phyloP scores from a whole-genome alignment of 345 rosid genomes.

The Camelina hispida region DNA sequence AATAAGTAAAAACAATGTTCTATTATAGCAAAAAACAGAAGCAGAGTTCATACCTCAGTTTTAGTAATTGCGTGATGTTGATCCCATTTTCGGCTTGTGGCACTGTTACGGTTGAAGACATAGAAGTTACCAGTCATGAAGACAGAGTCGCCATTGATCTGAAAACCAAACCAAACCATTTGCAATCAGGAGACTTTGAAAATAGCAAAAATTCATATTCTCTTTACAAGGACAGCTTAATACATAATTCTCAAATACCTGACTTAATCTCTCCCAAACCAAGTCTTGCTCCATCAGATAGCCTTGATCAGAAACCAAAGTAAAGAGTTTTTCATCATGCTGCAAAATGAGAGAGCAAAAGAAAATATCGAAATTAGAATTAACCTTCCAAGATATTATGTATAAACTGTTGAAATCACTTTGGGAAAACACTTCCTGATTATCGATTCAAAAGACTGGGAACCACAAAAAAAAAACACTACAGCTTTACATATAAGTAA shows the following conservation, averaged over 20 bases:
- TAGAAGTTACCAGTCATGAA: conserved; percentile 75
- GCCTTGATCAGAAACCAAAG: conserved; percentile 88
- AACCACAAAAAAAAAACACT: background rate
- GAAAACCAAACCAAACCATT: conserved; percentile 33
- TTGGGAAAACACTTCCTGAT: background rate
- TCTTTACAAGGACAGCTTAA: background rate
- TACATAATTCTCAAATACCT: conserved; percentile 51
- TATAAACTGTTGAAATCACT: background rate
- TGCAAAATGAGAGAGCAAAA: conserved; percentile 46
- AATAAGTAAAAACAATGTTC: conserved; percentile 12
- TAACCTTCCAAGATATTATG: background rate
- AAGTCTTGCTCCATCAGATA: conserved; percentile 72
- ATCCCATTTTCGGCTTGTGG: conserved; percentile 62
- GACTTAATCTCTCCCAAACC: conserved; percentile 88
- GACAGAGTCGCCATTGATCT: conserved; percentile 86
- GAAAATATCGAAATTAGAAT: background rate
- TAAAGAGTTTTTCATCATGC: conserved; percentile 76
- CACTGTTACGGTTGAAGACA: conserved; percentile 70
- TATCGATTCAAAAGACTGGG: background rate
- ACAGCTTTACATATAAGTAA: conserved; percentile 28
- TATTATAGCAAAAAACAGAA: conserved; percentile 18
- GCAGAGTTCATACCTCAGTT: conserved; percentile 56
- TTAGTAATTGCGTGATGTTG: conserved; percentile 64
- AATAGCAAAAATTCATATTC: background rate
- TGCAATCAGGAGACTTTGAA: conserved; percentile 18